phyloP scores from a whole-genome alignment of 768 basidiomycete species.

The Mycena crocata region DNA sequence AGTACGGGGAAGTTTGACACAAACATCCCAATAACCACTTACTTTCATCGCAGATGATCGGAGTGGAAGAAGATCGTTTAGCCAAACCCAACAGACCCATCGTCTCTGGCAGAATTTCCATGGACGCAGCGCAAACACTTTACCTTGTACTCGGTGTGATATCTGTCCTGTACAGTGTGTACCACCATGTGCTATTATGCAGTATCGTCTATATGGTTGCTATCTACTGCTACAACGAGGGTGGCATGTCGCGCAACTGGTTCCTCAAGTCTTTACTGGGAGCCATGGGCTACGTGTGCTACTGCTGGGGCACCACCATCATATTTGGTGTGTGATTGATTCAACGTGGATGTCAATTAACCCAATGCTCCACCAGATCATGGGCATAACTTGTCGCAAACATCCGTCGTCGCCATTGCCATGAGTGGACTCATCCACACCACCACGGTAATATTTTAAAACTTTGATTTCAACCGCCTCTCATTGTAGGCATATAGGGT shows the following conservation, averaged over 20 bases:
- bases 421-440: constrained; percentile 47
- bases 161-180: constrained; percentile 27
- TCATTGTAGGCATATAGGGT: constrained; percentile 15
- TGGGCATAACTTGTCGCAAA: constrained; percentile 26
- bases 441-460: constrained; percentile 43
- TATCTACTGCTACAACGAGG: constrained; percentile 38
- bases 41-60: constrained; percentile 13
- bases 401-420: constrained; percentile 38
- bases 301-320: constrained; percentile 38
- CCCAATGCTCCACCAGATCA: constrained; percentile 22
- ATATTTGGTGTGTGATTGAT: constrained; percentile 31
- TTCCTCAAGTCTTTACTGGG: constrained; percentile 35
- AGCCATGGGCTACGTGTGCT: constrained; percentile 36
- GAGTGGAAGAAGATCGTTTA: constrained; percentile 37
- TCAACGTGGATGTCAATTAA: background rate
- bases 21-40: too few relatives aligned
- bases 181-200: constrained; percentile 23
- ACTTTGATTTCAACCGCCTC: background rate
- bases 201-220: constrained; percentile 34
- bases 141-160: constrained; percentile 26
- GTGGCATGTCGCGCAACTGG: constrained; percentile 26
- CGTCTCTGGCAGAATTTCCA: constrained; percentile 34
- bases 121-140: constrained; percentile 25
- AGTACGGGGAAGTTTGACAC: too few relatives aligned
- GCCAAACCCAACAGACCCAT: constrained; percentile 38